These are phyloP conservation scores for Botryosphaeria dothidea DNA, from an alignment of 2,329 filamentous ascomycete genomes.

Conservation along the genomic window DNA sequence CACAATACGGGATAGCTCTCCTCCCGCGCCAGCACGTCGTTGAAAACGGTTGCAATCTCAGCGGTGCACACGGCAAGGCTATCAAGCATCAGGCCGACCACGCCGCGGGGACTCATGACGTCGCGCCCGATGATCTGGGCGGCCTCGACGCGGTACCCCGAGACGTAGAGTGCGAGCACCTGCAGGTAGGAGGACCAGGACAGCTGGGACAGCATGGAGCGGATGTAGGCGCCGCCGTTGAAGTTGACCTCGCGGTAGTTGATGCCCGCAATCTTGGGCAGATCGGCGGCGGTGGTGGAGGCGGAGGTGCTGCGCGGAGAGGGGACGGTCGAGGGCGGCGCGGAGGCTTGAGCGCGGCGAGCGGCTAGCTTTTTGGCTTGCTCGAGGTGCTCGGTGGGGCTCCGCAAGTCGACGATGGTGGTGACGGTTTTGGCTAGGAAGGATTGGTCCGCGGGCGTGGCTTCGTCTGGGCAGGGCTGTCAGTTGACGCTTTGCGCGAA, in stretches of 20 bases:
- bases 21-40: conserved; percentile 46
- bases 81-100: conserved; percentile 69
- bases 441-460: conserved; percentile 64
- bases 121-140: conserved; percentile 68
- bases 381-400: conserved; percentile 73
- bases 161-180: conserved; percentile 62
- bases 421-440: conserved; percentile 63
- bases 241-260: conserved; percentile 69
- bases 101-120: conserved; percentile 71
- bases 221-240: conserved; percentile 71
- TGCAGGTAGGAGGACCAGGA: conserved; percentile 67
- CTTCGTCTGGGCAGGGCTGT: conserved; percentile 59
- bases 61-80: conserved; percentile 67
- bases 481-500: neutral
- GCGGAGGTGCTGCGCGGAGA: conserved; percentile 30
- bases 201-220: conserved; percentile 66
- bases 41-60: conserved; percentile 60
- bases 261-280: conserved; percentile 64
- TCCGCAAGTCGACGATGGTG: conserved; percentile 77
- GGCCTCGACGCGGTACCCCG: conserved; percentile 69
- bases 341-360: conserved; percentile 28
- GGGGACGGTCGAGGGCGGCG: conserved; percentile 38
- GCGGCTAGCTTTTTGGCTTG: conserved; percentile 62
- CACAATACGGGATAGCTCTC: conserved; percentile 65
- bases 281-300: conserved; percentile 48